Base-by-base conservation (phyloP, 331 rosid genomes). In the Ulmus americana region DNA sequence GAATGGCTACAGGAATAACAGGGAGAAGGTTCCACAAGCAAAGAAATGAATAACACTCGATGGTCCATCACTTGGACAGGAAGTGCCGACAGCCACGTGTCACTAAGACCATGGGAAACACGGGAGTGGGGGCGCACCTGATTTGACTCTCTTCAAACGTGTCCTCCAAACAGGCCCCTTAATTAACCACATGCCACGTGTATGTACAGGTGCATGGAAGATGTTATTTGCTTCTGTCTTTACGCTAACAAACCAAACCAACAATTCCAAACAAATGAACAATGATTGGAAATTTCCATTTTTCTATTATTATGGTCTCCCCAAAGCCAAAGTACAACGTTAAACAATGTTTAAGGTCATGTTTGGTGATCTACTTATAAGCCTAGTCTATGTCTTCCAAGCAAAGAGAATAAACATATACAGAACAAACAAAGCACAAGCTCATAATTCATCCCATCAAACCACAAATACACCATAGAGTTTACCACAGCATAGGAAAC, bases 401-500 rank as follows among this genome's bases (percentile, higher is more conserved):
- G 3, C 22, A 20, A 20, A 20, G 22, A 20, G 18, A 50, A 50
- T 15, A 15, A 10, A 50, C 28, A 50, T 50, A 49, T 4, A 50
- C 0, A 6, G 6, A 50, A 8, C 55, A 50, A 15, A 50, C 55
- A 50, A 50, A 50, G 18, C 6, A 8, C 14, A 20, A 49, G 10
- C 16, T 50, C 28, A 50, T 44, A 7, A 1, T 7, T 10, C 8
- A 44, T 44, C 10, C 8, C 11, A 7, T 6, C 8, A 44, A 44
- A 44, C 35, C 35, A 47, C 70, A 70, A 49, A 61, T 22, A 62
- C 65, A 50, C 55, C 38, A 70, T 43, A 8, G 58, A 52, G 43
- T 59, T 43, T 49, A 15, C 59, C 77, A 66, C 45, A 59, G 12
- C 14, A 6, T 55, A 43, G 39, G 7, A 49, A 43, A 59, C 57